Percentiles rank a stretch among this genome's conserved stretches.
These are phyloP conservation scores for Anthracocystis setariae DNA, from an alignment of 1,284 basidiomycete species.

Conservation along the genomic window DNA sequence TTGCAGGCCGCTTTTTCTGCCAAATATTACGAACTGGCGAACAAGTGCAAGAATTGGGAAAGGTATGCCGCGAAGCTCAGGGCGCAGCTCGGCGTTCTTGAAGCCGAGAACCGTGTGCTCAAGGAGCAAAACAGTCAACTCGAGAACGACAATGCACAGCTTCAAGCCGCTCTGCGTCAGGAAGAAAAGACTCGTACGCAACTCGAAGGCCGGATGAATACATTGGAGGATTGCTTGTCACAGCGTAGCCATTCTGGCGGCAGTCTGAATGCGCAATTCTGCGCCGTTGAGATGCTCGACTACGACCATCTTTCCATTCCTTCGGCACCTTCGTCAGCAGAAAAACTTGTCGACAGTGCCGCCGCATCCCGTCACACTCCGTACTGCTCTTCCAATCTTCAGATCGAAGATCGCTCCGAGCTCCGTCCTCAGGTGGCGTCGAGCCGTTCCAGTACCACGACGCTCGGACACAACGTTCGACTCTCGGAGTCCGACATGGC, in stretches of 20 bases:
- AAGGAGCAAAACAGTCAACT: conserved; percentile 46
- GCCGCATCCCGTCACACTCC: conserved; percentile 16
- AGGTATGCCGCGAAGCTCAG: conserved; percentile 56
- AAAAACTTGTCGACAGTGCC: conserved; percentile 16
- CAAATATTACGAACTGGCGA: conserved; percentile 55
- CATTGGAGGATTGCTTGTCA: conserved; percentile 40
- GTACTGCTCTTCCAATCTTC: conserved; percentile 52
- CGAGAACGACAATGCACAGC: conserved; percentile 45
- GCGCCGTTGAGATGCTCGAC: conserved; percentile 31
- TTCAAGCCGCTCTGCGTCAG: conserved; percentile 28
- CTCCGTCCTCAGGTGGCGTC: conserved; percentile 24
- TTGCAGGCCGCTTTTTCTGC: conserved; percentile 53
- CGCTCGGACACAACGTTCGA: conserved; percentile 7
- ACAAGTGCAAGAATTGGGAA: conserved; percentile 64
- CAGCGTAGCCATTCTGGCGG: conserved; percentile 24
- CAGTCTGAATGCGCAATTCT: conserved; percentile 27
- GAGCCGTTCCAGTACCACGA: conserved; percentile 3
- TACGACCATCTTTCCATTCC: conserved; percentile 42
- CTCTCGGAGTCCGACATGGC: conserved; percentile 3
- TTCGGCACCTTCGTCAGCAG: conserved; percentile 41
- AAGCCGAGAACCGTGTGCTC: conserved; percentile 52
- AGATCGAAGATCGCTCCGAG: conserved; percentile 44
- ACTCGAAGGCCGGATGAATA: conserved; percentile 35
- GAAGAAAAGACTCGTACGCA: conserved; percentile 31
- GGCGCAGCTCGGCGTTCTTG: conserved; percentile 53